These are phyloP conservation scores for Delonix regia DNA, from an alignment of 306 rosid species.

Conservation along the genomic window DNA sequence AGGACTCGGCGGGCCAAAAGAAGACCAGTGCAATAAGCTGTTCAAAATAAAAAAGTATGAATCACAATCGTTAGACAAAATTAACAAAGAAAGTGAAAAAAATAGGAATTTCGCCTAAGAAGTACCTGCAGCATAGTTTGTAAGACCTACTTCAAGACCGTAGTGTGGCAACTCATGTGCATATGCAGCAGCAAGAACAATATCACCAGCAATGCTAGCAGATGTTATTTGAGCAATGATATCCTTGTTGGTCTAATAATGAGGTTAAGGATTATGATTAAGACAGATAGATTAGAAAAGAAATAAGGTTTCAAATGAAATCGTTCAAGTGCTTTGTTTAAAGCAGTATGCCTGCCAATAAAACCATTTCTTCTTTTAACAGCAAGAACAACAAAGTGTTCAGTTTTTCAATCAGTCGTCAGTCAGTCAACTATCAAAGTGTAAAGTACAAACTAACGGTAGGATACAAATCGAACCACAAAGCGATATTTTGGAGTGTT, in stretches of 20 bases:
- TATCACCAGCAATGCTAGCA: constrained; percentile 88
- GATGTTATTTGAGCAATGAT: constrained; percentile 73
- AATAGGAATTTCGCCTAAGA: background rate
- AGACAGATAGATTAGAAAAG: background rate
- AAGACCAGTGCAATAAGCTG: constrained; percentile 96
- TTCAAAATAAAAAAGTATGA: background rate
- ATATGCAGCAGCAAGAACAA: constrained; percentile 82
- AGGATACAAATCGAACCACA: constrained; percentile 91
- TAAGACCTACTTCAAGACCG: constrained; percentile 86
- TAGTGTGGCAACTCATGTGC: constrained; percentile 72
- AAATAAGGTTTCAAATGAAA: background rate
- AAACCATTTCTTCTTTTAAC: background rate
- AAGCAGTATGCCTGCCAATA: background rate
- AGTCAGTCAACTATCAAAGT: background rate
- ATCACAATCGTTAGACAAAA: background rate
- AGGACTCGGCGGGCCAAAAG: constrained; percentile 85
- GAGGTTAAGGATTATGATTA: constrained; percentile 18
- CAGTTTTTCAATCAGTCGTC: background rate
- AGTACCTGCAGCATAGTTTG: constrained; percentile 94
- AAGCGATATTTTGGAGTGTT: constrained; percentile 86
- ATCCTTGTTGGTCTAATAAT: constrained; percentile 71
- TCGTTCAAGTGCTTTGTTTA: background rate
- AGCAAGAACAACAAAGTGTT: background rate
- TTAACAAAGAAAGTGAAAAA: background rate
- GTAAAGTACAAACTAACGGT: no score